Base-by-base conservation (phyloP, 495 filamentous ascomycete species). In the Penicillium turbatum region DNA sequence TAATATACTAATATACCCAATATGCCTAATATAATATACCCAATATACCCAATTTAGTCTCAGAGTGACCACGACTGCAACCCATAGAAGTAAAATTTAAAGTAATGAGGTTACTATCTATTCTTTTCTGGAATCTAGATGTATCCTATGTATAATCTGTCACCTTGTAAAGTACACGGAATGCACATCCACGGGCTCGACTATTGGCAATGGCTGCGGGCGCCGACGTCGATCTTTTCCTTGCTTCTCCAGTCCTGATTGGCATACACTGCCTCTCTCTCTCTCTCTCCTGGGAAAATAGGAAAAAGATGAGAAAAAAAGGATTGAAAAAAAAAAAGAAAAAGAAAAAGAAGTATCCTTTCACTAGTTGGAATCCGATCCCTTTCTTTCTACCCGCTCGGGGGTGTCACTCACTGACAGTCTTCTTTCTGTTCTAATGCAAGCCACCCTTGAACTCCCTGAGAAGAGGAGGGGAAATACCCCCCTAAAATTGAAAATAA, bases 181-280 rank as follows among this genome's bases (percentile, higher is more conserved):
- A 65, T 63, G 62, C 41, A 17, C 36, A 41, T 65, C 67, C 60
- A 54, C 71, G 61, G 67, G 59, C 30, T 51, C 44, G 57, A 73
- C 71, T 73, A 73, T 72, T 72, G 71, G 63, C 69, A 69, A 69
- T 72, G 66, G 69, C 64, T 64, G 67, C 66, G 69, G 67, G 65
- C 64, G 51, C 70, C 68, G 65, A 61, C 65, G 70, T 73, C 70
- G 70, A 73, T 71, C 70, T 60, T 61, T 52, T 56, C 70, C 64
- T 70, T 70, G 58, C 64, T 60, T 69, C 56, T 51, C 52, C 17
- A 29, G 49, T 5, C 52, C 58, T 65, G 61, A 69, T 72, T 70
- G 69, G 64, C 46, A 66, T 65, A 39, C 46, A 43, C n/a, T 39
- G 31, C 29, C 2, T 37, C 49, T 46, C 29, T 40, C 31, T 40